Evolutionary conservation across 2,329 filamentous ascomycete genomes (phyloP), one percentile per base, ranked within the genome.

Genomic region (Escovopsis weberi): DNA sequence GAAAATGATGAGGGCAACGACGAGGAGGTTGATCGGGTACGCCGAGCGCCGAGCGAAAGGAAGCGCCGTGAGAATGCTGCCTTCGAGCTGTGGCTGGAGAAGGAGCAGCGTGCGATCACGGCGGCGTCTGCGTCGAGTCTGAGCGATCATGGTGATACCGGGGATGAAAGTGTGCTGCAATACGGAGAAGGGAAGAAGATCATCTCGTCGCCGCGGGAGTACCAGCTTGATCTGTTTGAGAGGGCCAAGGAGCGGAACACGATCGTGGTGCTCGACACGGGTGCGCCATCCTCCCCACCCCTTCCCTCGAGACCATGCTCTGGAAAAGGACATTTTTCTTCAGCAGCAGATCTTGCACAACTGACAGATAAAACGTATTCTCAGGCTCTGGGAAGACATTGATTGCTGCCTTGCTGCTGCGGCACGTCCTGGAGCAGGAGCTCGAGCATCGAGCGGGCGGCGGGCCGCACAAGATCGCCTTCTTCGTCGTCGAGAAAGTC

Each of bases 241-340:
- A 75, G 75, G 48, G 89, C 91, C 4, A 94, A 91, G 55, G 56
- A 73, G 41, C 74, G 80, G 51, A 98, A 98, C 55, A 83, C 81
- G 7, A 94, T 98, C 51, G 88, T 91, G 1, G 91, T 98, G 1
- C 71, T 96, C 1, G 87, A 93, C 54, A 95, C 89, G n/a, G 86
- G 78, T 79, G 57, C 41, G 53, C 40, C 8, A 6, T 12, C 19
- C 6, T 3, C 15, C 28, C 9, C 6, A 26, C 7, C 18, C 18
- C 35, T 4, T 30, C 4, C n/a, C 3, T 28, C 12, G 19, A 9
- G n/a, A 33, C 4, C 2, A 30, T 12, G 33, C 9, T 38, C 5
- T n/a, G n/a, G 23, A 23, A 23, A 6, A 3, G 15, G 15, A 15
- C 15, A 8, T 1, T 26, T 12, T 9, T 26, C 37, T 28, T 15